Base-by-base conservation (phyloP, 106 monocot genomes). In the Amphibolis antarctica region DNA sequence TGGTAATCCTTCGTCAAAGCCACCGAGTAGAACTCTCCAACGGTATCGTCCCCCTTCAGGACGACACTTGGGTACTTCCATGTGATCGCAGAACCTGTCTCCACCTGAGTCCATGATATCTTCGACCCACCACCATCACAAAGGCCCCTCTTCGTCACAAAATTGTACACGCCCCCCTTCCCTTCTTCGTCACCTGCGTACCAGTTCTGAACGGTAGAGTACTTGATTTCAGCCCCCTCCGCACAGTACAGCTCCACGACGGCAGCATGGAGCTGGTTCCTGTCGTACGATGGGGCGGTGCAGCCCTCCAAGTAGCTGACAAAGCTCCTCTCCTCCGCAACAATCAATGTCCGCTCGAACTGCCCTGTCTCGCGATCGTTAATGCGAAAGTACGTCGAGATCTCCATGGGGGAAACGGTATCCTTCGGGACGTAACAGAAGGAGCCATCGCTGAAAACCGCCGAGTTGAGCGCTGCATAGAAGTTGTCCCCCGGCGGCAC, bases 11-110 rank as follows among this genome's bases (percentile, higher is more conserved):
- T 98, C 0, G 96, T 98, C 44, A 98, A 48, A 5, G 96, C 96
- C 58, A 98, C 96, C 1, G 87, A 98, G 66, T 98, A 87, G 48
- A 98, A 98, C 75, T 98, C 96, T 7, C 96, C 96, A 28, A 90
- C 69, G 10, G 82, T 72, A 46, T 84, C 80, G 53, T 98, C 69
- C 24, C 96, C 96, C 48, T 70, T 76, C 36, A 98, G 72, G 64
- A 81, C 77, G 11, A 98, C 96, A 43, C 96, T 98, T 19, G 96
- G 96, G 46, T 98, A 98, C 68, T 98, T 98, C 96, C 96, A 90
- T 1, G 96, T 98, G 30, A 98, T 98, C 0, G 90, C 90, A 3
- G 96, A 98, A 17, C 96, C 96, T 3, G 90, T 98, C 75, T 98
- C 90, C 60, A 98, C 89, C 75, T 98, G 96, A 10, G 96, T 91